phyloP scores from a whole-genome alignment of 306 rosid species.

The Sicyos baderoa region DNA sequence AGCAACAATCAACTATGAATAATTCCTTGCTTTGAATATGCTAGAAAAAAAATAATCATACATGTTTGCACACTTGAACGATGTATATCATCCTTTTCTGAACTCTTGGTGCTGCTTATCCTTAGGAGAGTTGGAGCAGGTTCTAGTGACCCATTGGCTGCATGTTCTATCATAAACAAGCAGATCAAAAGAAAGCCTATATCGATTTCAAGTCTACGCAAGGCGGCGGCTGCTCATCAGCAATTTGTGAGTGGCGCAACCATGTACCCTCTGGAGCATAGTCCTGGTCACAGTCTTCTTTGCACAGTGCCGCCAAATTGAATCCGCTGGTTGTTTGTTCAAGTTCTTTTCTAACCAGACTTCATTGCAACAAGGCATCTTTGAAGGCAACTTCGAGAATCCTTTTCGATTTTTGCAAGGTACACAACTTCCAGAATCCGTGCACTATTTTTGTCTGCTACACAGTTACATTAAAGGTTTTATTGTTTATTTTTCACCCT shows the following conservation, averaged over 20 bases:
- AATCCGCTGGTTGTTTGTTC: neutral
- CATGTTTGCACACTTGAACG: neutral
- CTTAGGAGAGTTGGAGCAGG: conserved; percentile 83
- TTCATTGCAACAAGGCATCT: neutral
- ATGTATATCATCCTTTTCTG: neutral
- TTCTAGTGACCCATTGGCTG: conserved; percentile 49
- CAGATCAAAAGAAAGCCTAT: conserved; percentile 39
- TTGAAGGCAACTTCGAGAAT: too few species aligned
- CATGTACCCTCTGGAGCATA: conserved; percentile 83
- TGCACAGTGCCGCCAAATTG: conserved; percentile 58
- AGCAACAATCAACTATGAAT: neutral
- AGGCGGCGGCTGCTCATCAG: conserved; percentile 49
- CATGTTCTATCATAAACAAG: conserved; percentile 57
- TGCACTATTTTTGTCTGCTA: neutral
- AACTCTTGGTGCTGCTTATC: too few species aligned
- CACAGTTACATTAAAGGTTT: neutral
- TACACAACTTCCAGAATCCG: neutral
- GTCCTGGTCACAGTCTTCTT: conserved; percentile 54
- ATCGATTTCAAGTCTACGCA: conserved; percentile 42
- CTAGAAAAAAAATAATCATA: neutral
- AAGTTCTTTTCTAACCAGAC: neutral
- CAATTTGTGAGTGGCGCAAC: conserved; percentile 56
- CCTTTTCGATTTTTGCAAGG: neutral
- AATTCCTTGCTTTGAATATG: neutral
- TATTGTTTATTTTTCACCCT: neutral